A percentile compares a stretch with the other conserved stretches of the same genome.
phyloP scores from a whole-genome alignment of 345 rosid species.

The Atalantia buxifolia region DNA sequence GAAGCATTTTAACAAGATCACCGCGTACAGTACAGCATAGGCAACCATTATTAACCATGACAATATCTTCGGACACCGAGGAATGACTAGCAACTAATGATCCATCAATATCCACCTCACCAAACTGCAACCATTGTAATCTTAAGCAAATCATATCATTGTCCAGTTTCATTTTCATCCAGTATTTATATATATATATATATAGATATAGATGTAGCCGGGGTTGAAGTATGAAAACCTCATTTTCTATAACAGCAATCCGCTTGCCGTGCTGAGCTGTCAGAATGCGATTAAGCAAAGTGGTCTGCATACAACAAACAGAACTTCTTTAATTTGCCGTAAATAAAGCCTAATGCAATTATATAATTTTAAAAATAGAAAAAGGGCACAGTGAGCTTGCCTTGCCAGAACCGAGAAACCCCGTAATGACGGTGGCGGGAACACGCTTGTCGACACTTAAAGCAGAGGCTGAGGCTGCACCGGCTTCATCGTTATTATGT shows the following conservation, averaged over 20 bases:
- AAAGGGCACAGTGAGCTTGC: slow-evolving; percentile 11
- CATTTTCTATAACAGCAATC: slow-evolving; percentile 80
- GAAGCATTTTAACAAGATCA: slow-evolving; percentile 75
- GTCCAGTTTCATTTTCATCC: background rate
- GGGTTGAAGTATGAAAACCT: slow-evolving; percentile 31
- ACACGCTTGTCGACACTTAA: slow-evolving; percentile 36
- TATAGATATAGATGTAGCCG: no score
- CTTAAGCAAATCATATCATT: background rate
- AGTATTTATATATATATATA: background rate
- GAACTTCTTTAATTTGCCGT: no score
- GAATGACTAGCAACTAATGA: slow-evolving; percentile 75
- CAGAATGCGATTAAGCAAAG: slow-evolving; percentile 72
- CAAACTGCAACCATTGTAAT: slow-evolving; percentile 39
- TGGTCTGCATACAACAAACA: slow-evolving; percentile 41
- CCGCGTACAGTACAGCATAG: slow-evolving; percentile 75
- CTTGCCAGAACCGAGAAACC: slow-evolving; percentile 83
- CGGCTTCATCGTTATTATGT: background rate
- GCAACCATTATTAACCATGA: slow-evolving; percentile 74
- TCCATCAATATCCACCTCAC: slow-evolving; percentile 72
- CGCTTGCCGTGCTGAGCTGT: slow-evolving; percentile 70
- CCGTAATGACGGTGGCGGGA: slow-evolving; percentile 68
- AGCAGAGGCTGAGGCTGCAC: background rate
- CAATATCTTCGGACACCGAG: slow-evolving; percentile 53
- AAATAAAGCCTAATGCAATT: no score
- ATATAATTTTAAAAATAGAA: background rate